Conservation (phyloP, 176 grass and related monocot species). For the Typha latifolia region DNA sequence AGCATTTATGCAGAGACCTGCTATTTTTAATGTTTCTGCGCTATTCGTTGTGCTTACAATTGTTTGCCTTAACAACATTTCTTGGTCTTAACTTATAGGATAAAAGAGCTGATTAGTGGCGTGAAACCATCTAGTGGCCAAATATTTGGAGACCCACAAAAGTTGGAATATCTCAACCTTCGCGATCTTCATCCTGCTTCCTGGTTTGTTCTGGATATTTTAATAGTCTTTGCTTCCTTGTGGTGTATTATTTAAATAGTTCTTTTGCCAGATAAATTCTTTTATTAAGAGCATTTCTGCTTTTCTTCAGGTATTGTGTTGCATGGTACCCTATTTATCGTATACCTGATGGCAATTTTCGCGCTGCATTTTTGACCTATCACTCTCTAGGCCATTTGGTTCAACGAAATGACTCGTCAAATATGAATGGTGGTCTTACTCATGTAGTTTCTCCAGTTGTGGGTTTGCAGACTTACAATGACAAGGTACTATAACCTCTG, state of each 20-base stretch:
- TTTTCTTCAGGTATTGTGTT: constrained; percentile 70
- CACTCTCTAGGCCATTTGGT: constrained; percentile 71
- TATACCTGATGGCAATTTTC: constrained; percentile 73
- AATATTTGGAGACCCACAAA: constrained; percentile 45
- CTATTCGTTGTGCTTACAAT: not conserved
- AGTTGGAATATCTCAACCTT: constrained; percentile 37
- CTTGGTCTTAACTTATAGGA: constrained; percentile 32
- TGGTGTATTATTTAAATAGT: not conserved
- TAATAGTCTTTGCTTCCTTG: not conserved
- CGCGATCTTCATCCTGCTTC: constrained; percentile 68
- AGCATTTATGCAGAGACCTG: not conserved
- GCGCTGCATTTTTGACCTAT: constrained; percentile 80
- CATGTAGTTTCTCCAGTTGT: constrained; percentile 38
- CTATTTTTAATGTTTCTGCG: not conserved
- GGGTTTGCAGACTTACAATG: constrained; percentile 71
- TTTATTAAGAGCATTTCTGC: not conserved
- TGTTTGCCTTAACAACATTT: constrained; percentile 19
- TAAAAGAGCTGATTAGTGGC: constrained; percentile 52
- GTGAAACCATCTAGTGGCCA: constrained; percentile 26
- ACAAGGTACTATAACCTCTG: constrained; percentile 38
- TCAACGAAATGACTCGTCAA: constrained; percentile 11
- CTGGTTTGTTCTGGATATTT: constrained; percentile 41
- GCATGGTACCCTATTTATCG: constrained; percentile 96
- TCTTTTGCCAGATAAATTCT: not conserved
- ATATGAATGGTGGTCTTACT: not conserved